Base-by-base conservation (phyloP, 257 asterid species). In the Nicotiana obtusifolia region DNA sequence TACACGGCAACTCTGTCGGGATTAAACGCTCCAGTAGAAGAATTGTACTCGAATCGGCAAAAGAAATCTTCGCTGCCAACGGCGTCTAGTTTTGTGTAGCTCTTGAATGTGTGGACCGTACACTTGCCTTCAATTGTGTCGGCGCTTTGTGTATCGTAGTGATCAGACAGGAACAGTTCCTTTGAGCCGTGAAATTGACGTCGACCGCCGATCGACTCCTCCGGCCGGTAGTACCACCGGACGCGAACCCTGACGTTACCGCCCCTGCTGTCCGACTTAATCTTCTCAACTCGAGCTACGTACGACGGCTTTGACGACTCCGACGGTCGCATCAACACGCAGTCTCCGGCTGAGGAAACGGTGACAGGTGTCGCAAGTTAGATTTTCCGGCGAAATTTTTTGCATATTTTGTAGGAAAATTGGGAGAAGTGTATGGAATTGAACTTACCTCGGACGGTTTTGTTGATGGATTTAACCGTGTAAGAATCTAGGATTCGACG, bases 1-100 rank as follows among this genome's bases (percentile, higher is more conserved):
- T 92, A 95, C 99, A 95, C 98, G 31, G 97, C 97, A 4, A 95
- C 99, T 88, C 97, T 87, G 81, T 93, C 99, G 0, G 99, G 99
- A 84, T 91, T 90, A 87, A 95, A 95, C 44, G 97, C 93, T 56
- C 99, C 99, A 9, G 98, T 92, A 4, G 89, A 69, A 2, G 98
- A 93, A 88, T 95, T 95, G 81, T 95, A 95, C 87, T 95, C 97
- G 64, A 95, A 95, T 17, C 99, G 98, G 69, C 97, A 92, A 85
- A 95, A 95, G 90, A 90, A 93, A 83, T 95, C 99, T 4, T 95
- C 97, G 83, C 88, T 92, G 28, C 99, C 99, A 80, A 95, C 98
- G 0, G 97, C 92, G 33, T 95, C 97, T 11, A 95, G 97, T 87
- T 91, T 95, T 19, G 95, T 92, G 85, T 95, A 95, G 90, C 87